Evolutionary conservation across 495 filamentous ascomycete species (phyloP).

Genomic region (Venustampulla echinocandica): DNA sequence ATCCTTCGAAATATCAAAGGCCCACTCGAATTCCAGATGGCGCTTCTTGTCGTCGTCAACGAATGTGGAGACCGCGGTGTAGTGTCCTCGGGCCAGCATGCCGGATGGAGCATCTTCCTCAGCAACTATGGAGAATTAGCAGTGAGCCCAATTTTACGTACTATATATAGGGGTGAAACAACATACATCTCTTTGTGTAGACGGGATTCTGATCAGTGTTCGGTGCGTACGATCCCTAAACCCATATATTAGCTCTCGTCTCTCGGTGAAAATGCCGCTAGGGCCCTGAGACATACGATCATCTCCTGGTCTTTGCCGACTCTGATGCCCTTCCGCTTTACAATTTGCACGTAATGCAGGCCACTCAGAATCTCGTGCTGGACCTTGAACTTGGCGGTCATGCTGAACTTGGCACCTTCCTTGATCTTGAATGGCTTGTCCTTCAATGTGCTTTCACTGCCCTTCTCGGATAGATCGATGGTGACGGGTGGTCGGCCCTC

Average conservation of each 20-base stretch:
- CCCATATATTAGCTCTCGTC: not conserved
- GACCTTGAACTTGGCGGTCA: constrained; percentile 88
- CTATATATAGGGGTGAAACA: not conserved
- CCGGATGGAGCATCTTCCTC: constrained; percentile 84
- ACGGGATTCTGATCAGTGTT: constrained; percentile 73
- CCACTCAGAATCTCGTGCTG: constrained; percentile 92
- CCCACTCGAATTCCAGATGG: constrained; percentile 87
- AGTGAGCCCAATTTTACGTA: not conserved
- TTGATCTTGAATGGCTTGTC: constrained; percentile 92
- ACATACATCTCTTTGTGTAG: constrained; percentile 88
- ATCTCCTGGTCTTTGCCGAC: constrained; percentile 92
- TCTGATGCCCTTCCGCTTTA: constrained; percentile 76
- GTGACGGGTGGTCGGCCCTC: constrained; percentile 71
- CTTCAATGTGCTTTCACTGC: constrained; percentile 63
- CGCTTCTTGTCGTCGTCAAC: constrained; percentile 83
- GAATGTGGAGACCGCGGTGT: constrained; percentile 78
- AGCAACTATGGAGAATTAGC: constrained; percentile 50
- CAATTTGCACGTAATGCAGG: constrained; percentile 86
- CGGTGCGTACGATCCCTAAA: constrained; percentile 73
- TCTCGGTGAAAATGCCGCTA: not conserved
- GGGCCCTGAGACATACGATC: constrained; percentile 55
- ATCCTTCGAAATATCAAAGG: constrained; percentile 89
- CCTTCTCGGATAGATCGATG: constrained; percentile 64
- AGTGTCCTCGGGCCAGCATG: constrained; percentile 78
- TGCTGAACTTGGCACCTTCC: constrained; percentile 84